Evolutionary conservation across 2,329 filamentous ascomycete genomes (phyloP).

Genomic region (Exophiala mesophila): DNA sequence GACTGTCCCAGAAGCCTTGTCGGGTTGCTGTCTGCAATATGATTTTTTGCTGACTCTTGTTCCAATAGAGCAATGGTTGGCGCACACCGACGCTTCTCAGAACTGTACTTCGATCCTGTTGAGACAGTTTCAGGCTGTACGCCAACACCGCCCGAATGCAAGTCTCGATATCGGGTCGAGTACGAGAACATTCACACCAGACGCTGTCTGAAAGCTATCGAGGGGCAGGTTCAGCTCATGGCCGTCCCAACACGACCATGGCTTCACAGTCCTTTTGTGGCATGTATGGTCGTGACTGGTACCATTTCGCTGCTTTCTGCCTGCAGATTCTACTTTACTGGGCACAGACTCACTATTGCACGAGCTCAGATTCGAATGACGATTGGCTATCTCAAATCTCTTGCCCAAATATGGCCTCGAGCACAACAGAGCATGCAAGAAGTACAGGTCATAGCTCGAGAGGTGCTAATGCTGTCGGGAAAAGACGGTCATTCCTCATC

Average conservation of each 20-base stretch:
- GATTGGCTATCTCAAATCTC: conserved; percentile 37
- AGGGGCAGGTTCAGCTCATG: conserved; percentile 38
- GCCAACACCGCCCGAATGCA: conserved; percentile 3
- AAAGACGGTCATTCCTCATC: neutral
- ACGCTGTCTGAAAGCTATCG: conserved; percentile 35
- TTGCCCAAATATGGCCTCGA: conserved; percentile 38
- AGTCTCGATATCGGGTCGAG: conserved; percentile 12
- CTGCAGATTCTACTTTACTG: conserved; percentile 34
- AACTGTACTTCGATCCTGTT: conserved; percentile 36
- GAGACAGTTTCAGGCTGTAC: conserved; percentile 39
- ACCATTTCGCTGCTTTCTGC: conserved; percentile 33
- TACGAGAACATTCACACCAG: conserved; percentile 38
- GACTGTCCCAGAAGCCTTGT: neutral
- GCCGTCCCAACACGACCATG: conserved; percentile 34
- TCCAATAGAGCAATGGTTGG: conserved; percentile 32
- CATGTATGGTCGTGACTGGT: conserved; percentile 40
- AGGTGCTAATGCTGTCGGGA: conserved; percentile 27
- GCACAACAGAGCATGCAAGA: conserved; percentile 36
- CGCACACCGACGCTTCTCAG: conserved; percentile 38
- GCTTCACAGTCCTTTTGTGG: conserved; percentile 38
- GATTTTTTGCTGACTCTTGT: neutral
- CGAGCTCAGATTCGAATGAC: conserved; percentile 40
- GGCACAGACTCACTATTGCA: conserved; percentile 33
- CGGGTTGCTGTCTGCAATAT: neutral
- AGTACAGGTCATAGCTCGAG: conserved; percentile 38